Evolutionary conservation across 768 basidiomycete genomes (phyloP).

Genomic region (Lactifluus hygrophoroides): DNA sequence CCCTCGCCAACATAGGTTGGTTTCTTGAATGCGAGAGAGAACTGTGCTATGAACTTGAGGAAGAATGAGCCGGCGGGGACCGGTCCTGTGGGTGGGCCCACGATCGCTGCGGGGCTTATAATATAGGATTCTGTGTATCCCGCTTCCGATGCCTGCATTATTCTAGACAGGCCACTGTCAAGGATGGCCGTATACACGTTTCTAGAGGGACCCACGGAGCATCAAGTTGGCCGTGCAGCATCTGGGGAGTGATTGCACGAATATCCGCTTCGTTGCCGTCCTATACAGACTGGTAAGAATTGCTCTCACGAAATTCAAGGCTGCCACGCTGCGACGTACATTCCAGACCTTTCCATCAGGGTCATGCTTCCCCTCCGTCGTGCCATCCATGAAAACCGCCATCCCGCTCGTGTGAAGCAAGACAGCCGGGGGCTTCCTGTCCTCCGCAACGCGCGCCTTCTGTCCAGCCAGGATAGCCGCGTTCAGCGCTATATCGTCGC

Average conservation of each 20-base stretch:
- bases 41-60: not conserved
- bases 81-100: conserved; percentile 1
- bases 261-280: conserved; percentile 13
- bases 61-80: conserved; percentile 1
- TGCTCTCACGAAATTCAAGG: not conserved
- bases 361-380: conserved; percentile 8
- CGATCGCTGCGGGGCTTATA: conserved; percentile 8
- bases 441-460: conserved; percentile 2
- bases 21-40: not conserved
- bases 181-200: not conserved
- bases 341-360: conserved; percentile 6
- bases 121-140: conserved; percentile 8
- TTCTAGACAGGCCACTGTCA: not conserved
- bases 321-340: not conserved
- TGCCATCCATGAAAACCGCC: not conserved
- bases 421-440: not conserved
- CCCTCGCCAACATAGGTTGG: conserved; percentile 8
- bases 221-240: conserved; percentile 9
- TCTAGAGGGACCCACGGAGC: not conserved
- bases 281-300: not conserved
- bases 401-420: conserved; percentile 13
- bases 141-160: not conserved
- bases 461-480: conserved; percentile 9
- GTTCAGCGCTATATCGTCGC: conserved; percentile 1
- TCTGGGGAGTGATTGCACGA: conserved; percentile 4